phyloP scores from a whole-genome alignment of 1,139 yeast species.

The Magnusiomyces sp. region DNA sequence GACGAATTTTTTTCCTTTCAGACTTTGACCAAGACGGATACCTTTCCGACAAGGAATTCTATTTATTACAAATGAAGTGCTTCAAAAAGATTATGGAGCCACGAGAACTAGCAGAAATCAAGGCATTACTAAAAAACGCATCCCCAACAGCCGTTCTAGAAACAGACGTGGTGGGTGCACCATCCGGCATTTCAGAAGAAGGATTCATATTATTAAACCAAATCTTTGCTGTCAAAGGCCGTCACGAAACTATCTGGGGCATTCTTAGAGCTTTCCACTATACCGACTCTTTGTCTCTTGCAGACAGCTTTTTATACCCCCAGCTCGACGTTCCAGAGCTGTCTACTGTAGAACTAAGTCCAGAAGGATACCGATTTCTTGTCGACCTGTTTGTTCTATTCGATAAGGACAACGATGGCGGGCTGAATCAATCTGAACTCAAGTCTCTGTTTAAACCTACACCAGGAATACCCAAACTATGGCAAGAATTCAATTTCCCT shows the following conservation, averaged over 20 bases:
- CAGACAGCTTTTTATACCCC: conserved; percentile 71
- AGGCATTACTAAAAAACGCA: conserved; percentile 28
- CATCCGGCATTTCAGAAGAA: conserved; percentile 52
- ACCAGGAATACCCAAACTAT: conserved; percentile 80
- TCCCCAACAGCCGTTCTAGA: conserved; percentile 21
- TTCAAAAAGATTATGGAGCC: conserved; percentile 53
- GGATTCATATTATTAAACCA: conserved; percentile 75
- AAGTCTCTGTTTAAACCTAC: conserved; percentile 68
- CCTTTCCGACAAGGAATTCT: conserved; percentile 60
- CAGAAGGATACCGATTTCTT: conserved; percentile 84
- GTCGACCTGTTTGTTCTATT: conserved; percentile 82
- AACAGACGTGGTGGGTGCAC: conserved; percentile 13
- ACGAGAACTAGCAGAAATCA: conserved; percentile 45
- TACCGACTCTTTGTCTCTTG: conserved; percentile 80
- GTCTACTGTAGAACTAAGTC: conserved; percentile 84
- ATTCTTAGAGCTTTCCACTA: conserved; percentile 79
- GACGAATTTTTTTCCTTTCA: conserved; percentile 71
- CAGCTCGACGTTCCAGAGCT: conserved; percentile 65
- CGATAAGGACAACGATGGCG: conserved; percentile 94
- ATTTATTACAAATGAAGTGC: conserved; percentile 62
- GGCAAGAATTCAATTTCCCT: conserved; percentile 85
- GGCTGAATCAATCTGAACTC: conserved; percentile 67
- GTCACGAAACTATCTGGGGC: conserved; percentile 97
- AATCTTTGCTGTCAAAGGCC: conserved; percentile 77
- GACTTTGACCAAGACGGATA: conserved; percentile 88